Base-by-base conservation (phyloP, 305 asterid genomes). In the Fraxinus dipetala region DNA sequence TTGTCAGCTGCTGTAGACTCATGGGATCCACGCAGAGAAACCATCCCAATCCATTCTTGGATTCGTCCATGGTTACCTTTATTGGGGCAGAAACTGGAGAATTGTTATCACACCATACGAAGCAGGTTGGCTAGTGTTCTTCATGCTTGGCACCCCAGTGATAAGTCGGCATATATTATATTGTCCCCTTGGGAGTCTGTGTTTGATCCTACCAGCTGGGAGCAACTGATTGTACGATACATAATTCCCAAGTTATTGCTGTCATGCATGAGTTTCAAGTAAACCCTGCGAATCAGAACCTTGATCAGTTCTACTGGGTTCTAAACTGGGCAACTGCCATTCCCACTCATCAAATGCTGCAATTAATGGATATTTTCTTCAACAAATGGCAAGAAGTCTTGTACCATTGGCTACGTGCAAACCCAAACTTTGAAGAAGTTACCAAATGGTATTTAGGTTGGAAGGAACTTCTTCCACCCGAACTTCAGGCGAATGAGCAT, bases 11-110 rank as follows among this genome's bases (percentile, higher is more conserved):
- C 97, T 26, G 97, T 94, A 6, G 94, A 94, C 31, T 88, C 91
- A 4, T 95, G 99, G 99, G 98, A 95, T 77, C 99, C 99, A 24
- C 92, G 96, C 43, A 84, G 91, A 35, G 99, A 95, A 82, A 92
- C 92, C 38, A 89, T 95, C 82, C 93, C 97, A 0, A 94, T 94
- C 75, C 97, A 94, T 85, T 87, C 91, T 5, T 94, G 97, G 98
- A 86, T 94, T 80, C 98, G 91, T 87, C 98, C 98, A 13, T 95
- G 99, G 99, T 81, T 93, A 78, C 97, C 94, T 16, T 84, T 93
- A 48, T 80, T 93, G 85, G 98, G 98, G 45, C 89, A 88, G 82
- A 92, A 90, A 87, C 83, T 95, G 51, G 98, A 93, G 85, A 80
- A 85, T 48, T 91, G 95, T 88, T 94, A 92, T 83, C 96, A 89